Base-by-base conservation (phyloP, 306 rosid genomes). In the Cicer chorassanicum region DNA sequence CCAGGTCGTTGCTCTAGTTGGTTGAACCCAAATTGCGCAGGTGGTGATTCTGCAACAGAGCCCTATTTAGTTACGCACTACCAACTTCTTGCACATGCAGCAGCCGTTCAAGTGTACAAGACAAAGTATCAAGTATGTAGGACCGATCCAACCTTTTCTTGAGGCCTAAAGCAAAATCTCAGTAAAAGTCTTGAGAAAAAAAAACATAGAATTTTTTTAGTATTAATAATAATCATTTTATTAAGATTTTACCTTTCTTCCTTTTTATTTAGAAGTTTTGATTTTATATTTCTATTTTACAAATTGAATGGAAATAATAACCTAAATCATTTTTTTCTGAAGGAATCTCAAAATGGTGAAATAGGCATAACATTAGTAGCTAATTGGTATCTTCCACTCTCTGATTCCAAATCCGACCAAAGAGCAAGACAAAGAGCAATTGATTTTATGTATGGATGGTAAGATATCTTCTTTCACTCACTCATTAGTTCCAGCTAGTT, bases 401-500 rank as follows among this genome's bases (percentile, higher is more conserved):
- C 84, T 2, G 11, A 83, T n/a, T 8, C 70, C 0, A 72, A 43
- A 69, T 6, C 1, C 0, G 81, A 89, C 36, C 40, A 54, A 24
- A 67, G 11, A 1, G 93, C 90, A 0, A 67, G 79, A 0, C 5
- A 11, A 34, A 45, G 89, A 53, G 70, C 77, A n/a, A 51, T 84
- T 50, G 93, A 88, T 49, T 88, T 88, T 44, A 24, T 16, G 54
- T 24, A 74, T 59, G 93, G 90, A 68, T 88, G 92, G 90, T 88
- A 82, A 67, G 70, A 1, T 9, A 6, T 10, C 1, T 4, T 24
- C 38, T 53, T 7, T 14, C 16, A 34, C 38, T 53, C 16, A 14
- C 21, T 24, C 1, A 0, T 0, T 46, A 24, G 3, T 2, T 24
- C 34, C 0, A 24, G 0, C 34, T 24, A 24, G 34, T 24, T 24